A percentile compares a stretch with the other conserved stretches of the same genome.
Evolutionary conservation across 192 early-diverging fungal species (phyloP).

Genomic region (Paraglomus brasilianum): DNA sequence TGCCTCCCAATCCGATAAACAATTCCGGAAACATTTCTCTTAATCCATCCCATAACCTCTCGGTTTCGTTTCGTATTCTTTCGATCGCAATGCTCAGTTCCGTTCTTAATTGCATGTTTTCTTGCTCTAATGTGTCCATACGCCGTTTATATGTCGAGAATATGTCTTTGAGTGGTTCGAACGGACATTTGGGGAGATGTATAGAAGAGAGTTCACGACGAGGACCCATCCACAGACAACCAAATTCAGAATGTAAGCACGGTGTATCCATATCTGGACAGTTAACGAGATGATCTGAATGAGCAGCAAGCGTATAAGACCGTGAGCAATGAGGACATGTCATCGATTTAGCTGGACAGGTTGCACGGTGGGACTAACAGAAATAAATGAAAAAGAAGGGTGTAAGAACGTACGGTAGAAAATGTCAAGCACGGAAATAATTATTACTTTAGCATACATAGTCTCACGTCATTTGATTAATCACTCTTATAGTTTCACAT

Average conservation of each 20-base stretch:
- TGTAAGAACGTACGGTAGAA: background rate
- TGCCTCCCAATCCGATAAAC: background rate
- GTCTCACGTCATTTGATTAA: background rate
- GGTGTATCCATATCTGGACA: conserved; percentile 45
- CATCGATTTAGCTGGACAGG: conserved; percentile 55
- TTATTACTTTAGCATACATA: background rate
- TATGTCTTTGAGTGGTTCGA: conserved; percentile 59
- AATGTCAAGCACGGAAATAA: conserved; percentile 2
- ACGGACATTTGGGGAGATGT: conserved; percentile 56
- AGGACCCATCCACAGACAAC: conserved; percentile 62
- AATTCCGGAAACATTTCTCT: conserved; percentile 28
- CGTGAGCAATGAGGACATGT: conserved; percentile 56
- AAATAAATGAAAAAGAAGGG: background rate
- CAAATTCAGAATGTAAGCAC: conserved; percentile 49
- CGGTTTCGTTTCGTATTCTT: conserved; percentile 37
- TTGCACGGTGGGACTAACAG: conserved; percentile 53
- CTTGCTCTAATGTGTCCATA: conserved; percentile 42
- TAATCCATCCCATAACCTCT: conserved; percentile 36
- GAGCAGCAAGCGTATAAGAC: conserved; percentile 38
- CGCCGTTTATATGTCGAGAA: conserved; percentile 47
- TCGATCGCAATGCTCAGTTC: conserved; percentile 35
- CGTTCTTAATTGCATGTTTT: conserved; percentile 47
- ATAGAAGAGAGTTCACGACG: conserved; percentile 34
- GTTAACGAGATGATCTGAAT: conserved; percentile 43
- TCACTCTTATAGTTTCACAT: background rate